These are phyloP conservation scores for Oryza australiensis DNA, from an alignment of 176 grass and related monocot genomes.

Conservation along the genomic window DNA sequence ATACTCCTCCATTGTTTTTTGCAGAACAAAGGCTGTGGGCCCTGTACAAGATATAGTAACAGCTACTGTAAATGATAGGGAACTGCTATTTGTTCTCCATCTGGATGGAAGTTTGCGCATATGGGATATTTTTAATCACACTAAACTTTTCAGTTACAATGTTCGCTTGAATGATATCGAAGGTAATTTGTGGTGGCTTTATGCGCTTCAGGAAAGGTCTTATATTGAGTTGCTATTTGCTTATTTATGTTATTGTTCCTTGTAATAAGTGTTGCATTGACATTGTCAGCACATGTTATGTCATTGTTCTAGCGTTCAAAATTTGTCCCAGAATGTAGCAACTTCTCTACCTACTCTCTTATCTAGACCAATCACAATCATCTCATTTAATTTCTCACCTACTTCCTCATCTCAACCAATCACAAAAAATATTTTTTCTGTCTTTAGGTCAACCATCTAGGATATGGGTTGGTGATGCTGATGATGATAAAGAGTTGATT, in stretches of 20 bases:
- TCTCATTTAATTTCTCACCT: too few relatives aligned
- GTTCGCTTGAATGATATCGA: slow-evolving; percentile 55
- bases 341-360: too few relatives aligned
- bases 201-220: slow-evolving; percentile 24
- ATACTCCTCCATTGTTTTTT: slow-evolving; percentile 43
- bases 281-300: slow-evolving; percentile 29
- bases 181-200: slow-evolving; percentile 56
- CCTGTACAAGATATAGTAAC: slow-evolving; percentile 85
- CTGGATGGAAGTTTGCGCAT: slow-evolving; percentile 72
- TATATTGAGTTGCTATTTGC: not conserved
- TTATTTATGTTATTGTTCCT: slow-evolving; percentile 9
- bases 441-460: slow-evolving; percentile 60
- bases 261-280: not conserved
- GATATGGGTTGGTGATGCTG: slow-evolving; percentile 73
- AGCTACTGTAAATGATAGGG: slow-evolving; percentile 64
- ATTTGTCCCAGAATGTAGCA: too few relatives aligned
- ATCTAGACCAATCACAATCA: too few relatives aligned
- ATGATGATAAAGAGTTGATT: slow-evolving; percentile 77
- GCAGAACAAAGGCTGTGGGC: slow-evolving; percentile 71
- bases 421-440: slow-evolving; percentile 16
- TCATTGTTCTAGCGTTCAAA: not conserved
- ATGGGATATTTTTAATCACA: slow-evolving; percentile 80
- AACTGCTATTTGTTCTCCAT: slow-evolving; percentile 82
- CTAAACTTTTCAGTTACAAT: slow-evolving; percentile 65
- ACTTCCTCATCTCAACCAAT: too few relatives aligned